These are phyloP conservation scores for Lathyrus oleraceus DNA, from an alignment of 306 rosid genomes.

Conservation along the genomic window DNA sequence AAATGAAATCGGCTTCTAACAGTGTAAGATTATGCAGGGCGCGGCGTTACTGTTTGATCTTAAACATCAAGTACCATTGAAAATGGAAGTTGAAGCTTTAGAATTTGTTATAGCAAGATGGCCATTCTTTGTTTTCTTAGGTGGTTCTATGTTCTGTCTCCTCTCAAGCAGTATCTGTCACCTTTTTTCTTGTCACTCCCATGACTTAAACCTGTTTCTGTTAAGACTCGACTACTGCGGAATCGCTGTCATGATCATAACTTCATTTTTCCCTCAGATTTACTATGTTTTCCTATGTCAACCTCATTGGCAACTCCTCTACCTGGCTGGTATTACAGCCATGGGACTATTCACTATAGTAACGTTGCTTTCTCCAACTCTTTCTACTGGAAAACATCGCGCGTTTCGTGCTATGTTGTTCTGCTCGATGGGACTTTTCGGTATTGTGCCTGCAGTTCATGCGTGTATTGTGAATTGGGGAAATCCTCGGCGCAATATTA, in stretches of 20 bases:
- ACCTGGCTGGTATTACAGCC: constrained; percentile 76
- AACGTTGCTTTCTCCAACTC: constrained; percentile 67
- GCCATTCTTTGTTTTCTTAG: constrained; percentile 90
- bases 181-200: constrained; percentile 90
- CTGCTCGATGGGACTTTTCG: constrained; percentile 91
- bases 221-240: constrained; percentile 78
- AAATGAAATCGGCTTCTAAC: neutral
- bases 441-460: constrained; percentile 81
- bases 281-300: constrained; percentile 89
- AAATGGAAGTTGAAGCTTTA: constrained; percentile 34
- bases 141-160: constrained; percentile 93
- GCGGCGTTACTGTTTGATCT: constrained; percentile 53
- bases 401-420: constrained; percentile 70
- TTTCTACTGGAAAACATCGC: constrained; percentile 58
- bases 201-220: constrained; percentile 52
- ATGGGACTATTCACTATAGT: constrained; percentile 79
- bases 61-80: constrained; percentile 48
- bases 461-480: constrained; percentile 75
- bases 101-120: constrained; percentile 49
- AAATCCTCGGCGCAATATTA: constrained; percentile 66
- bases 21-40: constrained; percentile 50
- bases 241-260: constrained; percentile 83
- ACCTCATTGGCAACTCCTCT: constrained; percentile 77
- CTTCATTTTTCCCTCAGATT: constrained; percentile 93
- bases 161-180: constrained; percentile 91